Conservation (phyloP, 371 early-diverging fungal species). For the Rhizopus stolonifer region DNA sequence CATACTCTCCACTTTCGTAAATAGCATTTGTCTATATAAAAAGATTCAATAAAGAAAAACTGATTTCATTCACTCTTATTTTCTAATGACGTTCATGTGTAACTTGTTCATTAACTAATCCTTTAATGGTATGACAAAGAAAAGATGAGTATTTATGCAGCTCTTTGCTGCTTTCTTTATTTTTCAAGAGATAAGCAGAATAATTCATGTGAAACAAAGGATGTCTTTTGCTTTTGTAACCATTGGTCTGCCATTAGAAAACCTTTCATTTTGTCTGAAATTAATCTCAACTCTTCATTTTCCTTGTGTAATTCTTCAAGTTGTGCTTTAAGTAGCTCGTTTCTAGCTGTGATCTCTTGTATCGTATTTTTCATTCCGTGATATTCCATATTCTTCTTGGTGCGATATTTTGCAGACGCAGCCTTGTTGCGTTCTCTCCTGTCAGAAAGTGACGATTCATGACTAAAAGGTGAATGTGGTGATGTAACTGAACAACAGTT, state of each 20-base stretch:
- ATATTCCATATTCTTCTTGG: conserved; percentile 60
- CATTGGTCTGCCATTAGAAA: conserved; percentile 56
- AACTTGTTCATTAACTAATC: too few species aligned
- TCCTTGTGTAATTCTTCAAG: conserved; percentile 47
- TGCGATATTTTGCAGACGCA: conserved; percentile 63
- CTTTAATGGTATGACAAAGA: too few species aligned
- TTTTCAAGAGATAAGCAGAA: too few species aligned
- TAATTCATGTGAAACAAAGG: too few species aligned
- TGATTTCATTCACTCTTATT: too few species aligned
- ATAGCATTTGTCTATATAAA: too few species aligned
- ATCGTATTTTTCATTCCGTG: conserved; percentile 58
- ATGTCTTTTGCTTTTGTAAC: conserved; percentile 44
- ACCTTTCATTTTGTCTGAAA: conserved; percentile 51
- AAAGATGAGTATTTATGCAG: too few species aligned
- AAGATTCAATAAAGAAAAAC: too few species aligned
- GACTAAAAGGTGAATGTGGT: conserved; percentile 4
- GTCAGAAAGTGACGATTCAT: conserved; percentile 44
- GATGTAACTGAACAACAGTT: neutral
- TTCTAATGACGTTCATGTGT: too few species aligned
- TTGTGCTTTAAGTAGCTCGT: conserved; percentile 47
- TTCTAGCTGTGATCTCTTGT: conserved; percentile 43
- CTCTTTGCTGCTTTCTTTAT: too few species aligned
- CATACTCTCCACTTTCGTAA: neutral
- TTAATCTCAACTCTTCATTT: conserved; percentile 44
- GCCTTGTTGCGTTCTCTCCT: conserved; percentile 61